A percentile compares a stretch with the other conserved stretches of the same genome.
These are phyloP conservation scores for Verticillium albo-atrum DNA, from an alignment of 2,329 filamentous ascomycete genomes.

Conservation along the genomic window DNA sequence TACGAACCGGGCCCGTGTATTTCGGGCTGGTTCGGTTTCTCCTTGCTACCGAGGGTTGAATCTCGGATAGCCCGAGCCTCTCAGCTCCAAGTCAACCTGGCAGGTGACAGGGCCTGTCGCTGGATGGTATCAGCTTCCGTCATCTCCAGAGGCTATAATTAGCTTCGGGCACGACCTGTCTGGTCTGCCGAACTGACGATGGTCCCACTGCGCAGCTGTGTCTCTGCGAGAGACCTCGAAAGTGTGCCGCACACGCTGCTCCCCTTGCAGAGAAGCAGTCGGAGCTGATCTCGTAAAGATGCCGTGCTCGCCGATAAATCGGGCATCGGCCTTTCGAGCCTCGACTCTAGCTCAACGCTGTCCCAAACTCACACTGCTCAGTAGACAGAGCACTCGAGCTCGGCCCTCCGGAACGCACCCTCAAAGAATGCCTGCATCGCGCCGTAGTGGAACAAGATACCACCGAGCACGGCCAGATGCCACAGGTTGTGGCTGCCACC, in stretches of 20 bases:
- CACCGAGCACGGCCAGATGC: constrained; percentile 90
- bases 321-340: not conserved
- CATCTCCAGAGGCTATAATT: not conserved
- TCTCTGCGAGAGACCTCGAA: too few species aligned
- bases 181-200: not conserved
- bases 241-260: too few species aligned
- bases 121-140: not conserved
- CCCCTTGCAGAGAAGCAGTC: too few species aligned
- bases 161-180: not conserved
- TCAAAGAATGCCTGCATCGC: constrained; percentile 96
- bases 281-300: too few species aligned
- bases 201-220: too few species aligned
- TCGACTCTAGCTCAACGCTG: not conserved
- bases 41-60: not conserved
- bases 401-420: constrained; percentile 65
- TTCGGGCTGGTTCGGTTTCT: not conserved
- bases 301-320: not conserved
- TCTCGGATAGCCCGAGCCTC: too few species aligned
- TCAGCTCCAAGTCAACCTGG: not conserved
- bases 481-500: constrained; percentile 96
- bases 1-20: not conserved
- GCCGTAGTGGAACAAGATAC: constrained; percentile 94
- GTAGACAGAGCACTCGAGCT: constrained; percentile 53
- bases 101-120: not conserved
- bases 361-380: constrained; percentile 20